Evolutionary conservation across 2,329 filamentous ascomycete genomes (phyloP).

Genomic region (Elsinoe arachidis): DNA sequence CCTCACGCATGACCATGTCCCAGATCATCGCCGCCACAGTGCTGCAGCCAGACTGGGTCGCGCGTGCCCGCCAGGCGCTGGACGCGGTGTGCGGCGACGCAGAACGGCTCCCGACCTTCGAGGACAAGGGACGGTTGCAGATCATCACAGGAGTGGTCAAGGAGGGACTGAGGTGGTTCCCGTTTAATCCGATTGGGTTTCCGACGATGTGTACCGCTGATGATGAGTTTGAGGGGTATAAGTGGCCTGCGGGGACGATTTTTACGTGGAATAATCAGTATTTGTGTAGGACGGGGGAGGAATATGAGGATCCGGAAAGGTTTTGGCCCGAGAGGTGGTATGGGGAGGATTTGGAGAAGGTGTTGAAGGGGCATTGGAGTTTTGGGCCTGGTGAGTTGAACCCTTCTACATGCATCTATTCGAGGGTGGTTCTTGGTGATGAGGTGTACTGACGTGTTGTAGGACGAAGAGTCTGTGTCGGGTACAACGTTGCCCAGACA

Average conservation of each 20-base stretch:
- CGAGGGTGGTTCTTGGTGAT: background rate
- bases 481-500: slow-evolving; percentile 10
- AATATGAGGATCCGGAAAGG: background rate
- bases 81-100: slow-evolving; percentile 22
- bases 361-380: slow-evolving; percentile 12
- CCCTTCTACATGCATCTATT: no score
- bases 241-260: slow-evolving; percentile 8
- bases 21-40: slow-evolving; percentile 28
- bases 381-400: slow-evolving; percentile 6
- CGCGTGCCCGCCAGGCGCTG: slow-evolving; percentile 25
- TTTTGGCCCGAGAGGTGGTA: slow-evolving; percentile 6
- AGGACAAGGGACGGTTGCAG: slow-evolving; percentile 25
- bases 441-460: background rate
- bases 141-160: slow-evolving; percentile 28
- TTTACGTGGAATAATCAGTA: slow-evolving; percentile 12
- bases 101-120: slow-evolving; percentile 22
- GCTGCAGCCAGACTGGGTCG: slow-evolving; percentile 23
- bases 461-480: slow-evolving; percentile 10
- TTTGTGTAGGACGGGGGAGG: background rate
- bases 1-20: slow-evolving; percentile 22
- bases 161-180: slow-evolving; percentile 29
- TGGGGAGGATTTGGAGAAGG: slow-evolving; percentile 7
- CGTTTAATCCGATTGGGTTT: slow-evolving; percentile 22
- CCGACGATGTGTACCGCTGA: slow-evolving; percentile 38
- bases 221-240: slow-evolving; percentile 33